Evolutionary conservation across 2,329 filamentous ascomycete species (phyloP), one percentile per base, ranked within the genome.

Genomic region (Fusarium pseudonygamai): DNA sequence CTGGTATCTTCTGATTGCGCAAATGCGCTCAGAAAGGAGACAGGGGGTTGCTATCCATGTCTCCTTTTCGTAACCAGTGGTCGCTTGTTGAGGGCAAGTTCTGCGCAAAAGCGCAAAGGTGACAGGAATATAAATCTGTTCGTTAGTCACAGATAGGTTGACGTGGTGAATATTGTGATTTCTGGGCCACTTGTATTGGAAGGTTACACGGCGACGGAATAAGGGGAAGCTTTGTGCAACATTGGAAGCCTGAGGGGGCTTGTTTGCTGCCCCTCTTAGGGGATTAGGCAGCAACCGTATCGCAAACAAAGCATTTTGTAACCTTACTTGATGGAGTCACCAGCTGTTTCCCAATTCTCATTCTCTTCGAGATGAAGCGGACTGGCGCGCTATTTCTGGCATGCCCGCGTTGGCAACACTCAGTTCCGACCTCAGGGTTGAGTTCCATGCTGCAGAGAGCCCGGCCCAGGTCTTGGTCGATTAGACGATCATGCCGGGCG

Each of bases 81-180:
- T 53, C n/a, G 50, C 7, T 28, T 55, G 20, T 15, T 26, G 20
- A 28, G 6, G 7, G 24, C 9, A 28, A n/a, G 7, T 6, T 28
- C 20, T 14, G 20, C 50, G 20, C 3, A 37, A 55, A 13, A 11
- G 34, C 24, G 34, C 24, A 55, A 55, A 7, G 9, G 18, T 10
- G 7, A 6, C 13, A 40, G 20, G 6, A 13, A 5, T 22, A 2
- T 15, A 4, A 15, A 39, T 18, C 4, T 26, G 24, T 20, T 22
- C 13, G 1, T 34, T 15, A 7, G 24, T n/a, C 3, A 9, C 4
- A 18, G 24, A n/a, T n/a, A 13, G 5, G 9, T 28, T 18, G 14
- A 28, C 13, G 7, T 0, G 14, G 11, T 28, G 14, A 7, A 18
- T 18, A 3, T 28, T 10, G 24, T 39, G 5, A 11, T 53, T 37